phyloP scores from a whole-genome alignment of 768 basidiomycete genomes.

The Trametes elegans region DNA sequence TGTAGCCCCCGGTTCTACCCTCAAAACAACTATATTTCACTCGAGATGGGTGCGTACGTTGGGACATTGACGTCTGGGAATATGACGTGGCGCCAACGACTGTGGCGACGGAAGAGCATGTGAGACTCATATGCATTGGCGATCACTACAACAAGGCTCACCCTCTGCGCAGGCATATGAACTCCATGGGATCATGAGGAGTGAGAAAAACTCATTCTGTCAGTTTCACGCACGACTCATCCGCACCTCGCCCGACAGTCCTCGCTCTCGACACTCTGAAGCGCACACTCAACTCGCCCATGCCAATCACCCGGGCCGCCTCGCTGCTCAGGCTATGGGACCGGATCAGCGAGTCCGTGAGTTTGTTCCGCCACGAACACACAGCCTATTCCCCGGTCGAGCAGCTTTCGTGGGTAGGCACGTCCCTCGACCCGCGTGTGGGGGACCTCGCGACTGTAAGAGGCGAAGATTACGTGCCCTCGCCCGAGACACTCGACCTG shows the following conservation, averaged over 20 bases:
- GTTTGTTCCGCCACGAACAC: background rate
- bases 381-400: background rate
- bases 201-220: too few relatives aligned
- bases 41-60: background rate
- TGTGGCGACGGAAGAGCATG: too few relatives aligned
- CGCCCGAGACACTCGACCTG: too few relatives aligned
- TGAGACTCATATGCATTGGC: too few relatives aligned
- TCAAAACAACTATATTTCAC: background rate
- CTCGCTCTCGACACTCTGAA: background rate
- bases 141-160: too few relatives aligned
- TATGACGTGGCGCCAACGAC: background rate
- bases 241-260: background rate
- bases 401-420: background rate
- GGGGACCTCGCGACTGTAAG: background rate
- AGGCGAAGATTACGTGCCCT: background rate
- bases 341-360: background rate
- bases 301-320: background rate
- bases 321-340: slow-evolving; percentile 1
- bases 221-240: too few relatives aligned
- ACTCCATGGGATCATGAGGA: too few relatives aligned
- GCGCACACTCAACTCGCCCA: background rate
- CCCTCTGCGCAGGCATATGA: too few relatives aligned
- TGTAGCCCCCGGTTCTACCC: background rate
- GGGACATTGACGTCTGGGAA: background rate
- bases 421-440: background rate